A percentile compares a stretch with the other conserved stretches of the same genome.
Conservation (phyloP, 2,329 filamentous ascomycete species). For the Fusarium papillatum region DNA sequence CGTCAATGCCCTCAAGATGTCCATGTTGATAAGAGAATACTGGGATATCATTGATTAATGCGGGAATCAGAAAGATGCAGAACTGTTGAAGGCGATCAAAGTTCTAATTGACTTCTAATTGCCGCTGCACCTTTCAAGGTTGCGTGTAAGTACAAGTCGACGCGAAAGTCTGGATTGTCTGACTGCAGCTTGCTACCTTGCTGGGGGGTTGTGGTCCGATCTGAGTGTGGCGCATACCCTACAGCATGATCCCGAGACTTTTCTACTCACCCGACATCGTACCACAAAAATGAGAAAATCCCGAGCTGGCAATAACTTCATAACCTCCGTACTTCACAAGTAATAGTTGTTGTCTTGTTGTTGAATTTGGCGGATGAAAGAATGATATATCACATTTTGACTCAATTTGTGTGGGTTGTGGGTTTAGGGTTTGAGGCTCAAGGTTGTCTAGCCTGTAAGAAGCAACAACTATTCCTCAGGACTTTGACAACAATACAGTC, state of each 20-base stretch:
- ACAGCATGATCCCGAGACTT: not conserved
- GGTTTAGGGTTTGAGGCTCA: constrained; percentile 1
- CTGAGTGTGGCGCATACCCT: not conserved
- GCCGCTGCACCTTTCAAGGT: not conserved
- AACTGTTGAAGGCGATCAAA: not conserved
- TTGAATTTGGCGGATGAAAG: not conserved
- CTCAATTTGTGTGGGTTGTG: not conserved
- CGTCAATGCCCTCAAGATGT: no score
- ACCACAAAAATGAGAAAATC: not conserved
- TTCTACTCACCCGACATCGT: not conserved
- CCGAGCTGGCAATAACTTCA: not conserved
- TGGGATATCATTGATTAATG: not conserved
- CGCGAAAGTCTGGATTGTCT: not conserved
- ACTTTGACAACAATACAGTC: not conserved
- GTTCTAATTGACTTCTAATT: not conserved
- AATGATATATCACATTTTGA: not conserved
- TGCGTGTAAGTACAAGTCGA: not conserved
- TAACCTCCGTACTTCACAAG: not conserved
- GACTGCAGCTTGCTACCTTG: not conserved
- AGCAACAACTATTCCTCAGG: not conserved
- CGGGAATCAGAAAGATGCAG: not conserved
- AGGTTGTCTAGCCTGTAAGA: not conserved
- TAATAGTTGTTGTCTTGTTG: not conserved
- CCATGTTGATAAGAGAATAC: no score
- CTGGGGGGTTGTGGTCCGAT: not conserved